Conservation (phyloP, 352 stramenopile species). For the Thraustochytrium striatum region DNA sequence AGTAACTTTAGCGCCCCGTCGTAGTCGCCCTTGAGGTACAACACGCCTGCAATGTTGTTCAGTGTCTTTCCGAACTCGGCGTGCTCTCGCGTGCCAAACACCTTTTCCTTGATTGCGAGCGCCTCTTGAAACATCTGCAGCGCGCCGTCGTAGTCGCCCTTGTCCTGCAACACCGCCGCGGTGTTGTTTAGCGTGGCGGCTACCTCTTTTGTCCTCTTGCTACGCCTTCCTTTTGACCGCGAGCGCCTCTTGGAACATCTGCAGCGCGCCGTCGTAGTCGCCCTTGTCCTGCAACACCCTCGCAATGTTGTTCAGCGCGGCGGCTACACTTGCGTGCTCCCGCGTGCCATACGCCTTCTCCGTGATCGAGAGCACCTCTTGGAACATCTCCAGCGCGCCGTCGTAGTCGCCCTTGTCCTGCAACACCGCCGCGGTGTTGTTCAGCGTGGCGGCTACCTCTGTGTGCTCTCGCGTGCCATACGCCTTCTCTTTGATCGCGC, state of each 20-base stretch:
- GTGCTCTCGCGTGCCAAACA: not conserved
- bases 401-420: conserved; percentile 4
- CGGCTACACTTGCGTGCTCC: not conserved
- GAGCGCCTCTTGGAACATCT: not conserved
- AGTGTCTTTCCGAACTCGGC: not conserved
- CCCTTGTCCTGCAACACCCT: not conserved
- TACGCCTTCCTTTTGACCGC: not conserved
- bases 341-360: not conserved
- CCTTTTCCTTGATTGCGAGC: not conserved
- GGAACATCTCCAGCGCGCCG: not conserved
- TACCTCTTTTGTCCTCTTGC: no score
- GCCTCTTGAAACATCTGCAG: not conserved
- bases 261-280: not conserved
- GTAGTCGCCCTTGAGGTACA: conserved; percentile 1
- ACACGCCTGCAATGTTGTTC: not conserved
- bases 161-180: conserved; percentile 3
- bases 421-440: not conserved
- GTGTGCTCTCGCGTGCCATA: no score
- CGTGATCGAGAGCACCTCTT: not conserved
- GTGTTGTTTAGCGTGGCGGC: no score
- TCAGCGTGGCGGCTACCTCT: no score
- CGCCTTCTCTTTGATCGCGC: no score
- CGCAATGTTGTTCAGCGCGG: not conserved
- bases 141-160: not conserved
- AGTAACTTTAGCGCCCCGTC: not conserved